phyloP scores from a whole-genome alignment of 495 filamentous ascomycete species.

The Pyrenula massariospora region DNA sequence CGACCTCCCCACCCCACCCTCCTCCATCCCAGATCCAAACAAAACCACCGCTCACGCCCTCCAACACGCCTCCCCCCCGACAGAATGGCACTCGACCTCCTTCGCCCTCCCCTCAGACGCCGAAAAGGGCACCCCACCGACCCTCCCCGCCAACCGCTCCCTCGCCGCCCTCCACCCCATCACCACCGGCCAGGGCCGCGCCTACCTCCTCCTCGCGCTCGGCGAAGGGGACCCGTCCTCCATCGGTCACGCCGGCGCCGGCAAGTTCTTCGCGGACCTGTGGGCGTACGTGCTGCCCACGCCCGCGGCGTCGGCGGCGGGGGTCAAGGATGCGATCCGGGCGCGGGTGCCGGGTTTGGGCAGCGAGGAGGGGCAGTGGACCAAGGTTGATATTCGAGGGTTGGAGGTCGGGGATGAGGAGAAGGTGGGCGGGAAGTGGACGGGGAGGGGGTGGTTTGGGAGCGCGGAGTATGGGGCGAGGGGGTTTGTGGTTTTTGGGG shows the following conservation, averaged over 20 bases:
- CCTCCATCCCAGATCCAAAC: slow-evolving; percentile 31
- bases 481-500: slow-evolving; percentile 31
- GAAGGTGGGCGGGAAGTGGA: not conserved
- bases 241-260: slow-evolving; percentile 53
- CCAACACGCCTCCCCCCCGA: not conserved
- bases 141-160: slow-evolving; percentile 21
- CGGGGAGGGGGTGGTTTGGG: slow-evolving; percentile 27
- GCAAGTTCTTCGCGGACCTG: slow-evolving; percentile 57
- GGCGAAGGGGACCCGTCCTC: slow-evolving; percentile 53
- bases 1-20: slow-evolving; percentile 36
- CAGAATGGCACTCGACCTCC: not conserved
- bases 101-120: not conserved
- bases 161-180: slow-evolving; percentile 33
- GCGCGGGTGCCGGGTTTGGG: slow-evolving; percentile 14
- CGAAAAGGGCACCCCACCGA: not conserved
- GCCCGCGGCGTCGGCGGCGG: slow-evolving; percentile 8
- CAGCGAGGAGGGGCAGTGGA: slow-evolving; percentile 39
- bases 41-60: slow-evolving; percentile 12
- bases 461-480: slow-evolving; percentile 22
- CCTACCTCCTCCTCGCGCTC: slow-evolving; percentile 53
- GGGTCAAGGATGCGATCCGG: slow-evolving; percentile 2
- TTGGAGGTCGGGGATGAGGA: slow-evolving; percentile 23
- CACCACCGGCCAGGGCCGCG: slow-evolving; percentile 36
- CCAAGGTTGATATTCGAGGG: slow-evolving; percentile 34
- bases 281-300: slow-evolving; percentile 47